Conservation (phyloP, 345 rosid genomes). For the Populus alba region DNA sequence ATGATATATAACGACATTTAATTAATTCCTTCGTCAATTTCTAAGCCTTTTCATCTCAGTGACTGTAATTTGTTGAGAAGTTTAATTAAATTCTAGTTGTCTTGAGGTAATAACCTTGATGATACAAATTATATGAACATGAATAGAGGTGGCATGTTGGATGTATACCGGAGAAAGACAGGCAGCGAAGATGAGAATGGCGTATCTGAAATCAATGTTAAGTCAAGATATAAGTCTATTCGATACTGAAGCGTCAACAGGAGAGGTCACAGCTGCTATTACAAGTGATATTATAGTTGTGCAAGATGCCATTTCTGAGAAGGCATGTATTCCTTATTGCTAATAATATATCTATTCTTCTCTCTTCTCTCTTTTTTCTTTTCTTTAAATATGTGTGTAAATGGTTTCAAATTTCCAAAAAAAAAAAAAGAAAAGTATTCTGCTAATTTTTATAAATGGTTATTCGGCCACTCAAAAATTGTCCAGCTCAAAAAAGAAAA, state of each 20-base stretch:
- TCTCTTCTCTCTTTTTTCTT: background rate
- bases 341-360: background rate
- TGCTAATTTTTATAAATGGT: no score
- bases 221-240: slow-evolving; percentile 87
- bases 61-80: background rate
- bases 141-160: slow-evolving; percentile 98
- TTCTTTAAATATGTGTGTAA: background rate
- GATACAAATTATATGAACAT: background rate
- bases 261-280: slow-evolving; percentile 84
- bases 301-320: slow-evolving; percentile 96
- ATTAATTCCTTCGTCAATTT: background rate
- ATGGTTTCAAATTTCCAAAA: background rate
- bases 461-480: no score
- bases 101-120: background rate
- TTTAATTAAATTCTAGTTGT: no score
- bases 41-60: background rate
- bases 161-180: slow-evolving; percentile 97
- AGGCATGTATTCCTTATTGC: slow-evolving; percentile 42
- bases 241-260: slow-evolving; percentile 89
- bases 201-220: slow-evolving; percentile 76
- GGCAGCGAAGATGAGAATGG: slow-evolving; percentile 93
- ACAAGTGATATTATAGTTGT: slow-evolving; percentile 84
- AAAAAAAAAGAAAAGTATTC: no score
- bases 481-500: no score
- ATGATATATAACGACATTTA: background rate